Base-by-base conservation (phyloP, 306 rosid genomes). In the Benincasa hispida region DNA sequence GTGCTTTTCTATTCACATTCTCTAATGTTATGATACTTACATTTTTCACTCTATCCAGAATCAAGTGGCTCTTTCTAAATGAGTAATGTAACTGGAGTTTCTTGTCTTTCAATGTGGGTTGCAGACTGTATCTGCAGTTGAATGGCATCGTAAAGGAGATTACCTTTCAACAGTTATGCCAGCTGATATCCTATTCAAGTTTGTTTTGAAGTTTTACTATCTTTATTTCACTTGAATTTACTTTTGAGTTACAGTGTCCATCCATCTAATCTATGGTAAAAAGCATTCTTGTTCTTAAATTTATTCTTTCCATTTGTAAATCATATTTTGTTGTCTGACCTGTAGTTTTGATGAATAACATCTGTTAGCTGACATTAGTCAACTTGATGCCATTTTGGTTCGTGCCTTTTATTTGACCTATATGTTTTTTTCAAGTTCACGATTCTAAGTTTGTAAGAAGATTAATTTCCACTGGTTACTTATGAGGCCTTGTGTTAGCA, bases 71-170 rank as follows among this genome's bases (percentile, higher is more conserved):
- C 56, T 63, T 66, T 77, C 47, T 28, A 61, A 65, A 10, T 15
- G 55, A 54, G 68, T 69, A 35, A 68, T 56, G 56, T 82, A 72
- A 79, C 25, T 66, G 50, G 18, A 72, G 69, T 79, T 70, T 74
- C 65, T 58, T 81, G 45, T 74, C 75, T 79, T 83, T 81, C 68
- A 42, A 8, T 68, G 37, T 68, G 55, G 21, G 45, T 68, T 86
- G 91, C 87, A 94, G 98, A 80, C 95, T 48, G 97, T 91, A 53
- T 76, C 93, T 83, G 78, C 92, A 12, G 88, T 94, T 34, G 96
- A 94, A 78, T 94, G 98, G 97, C 98, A 94, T 81, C 89, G 95
- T 50, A 92, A 86, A 82, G 98, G 98, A 69, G 98, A 94, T 84
- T 94, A 94, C 85, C 84, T 91, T 82, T 94, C 98, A 21, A 88